Evolutionary conservation across 768 basidiomycete genomes (phyloP).

Genomic region (Coprinopsis cinerea): DNA sequence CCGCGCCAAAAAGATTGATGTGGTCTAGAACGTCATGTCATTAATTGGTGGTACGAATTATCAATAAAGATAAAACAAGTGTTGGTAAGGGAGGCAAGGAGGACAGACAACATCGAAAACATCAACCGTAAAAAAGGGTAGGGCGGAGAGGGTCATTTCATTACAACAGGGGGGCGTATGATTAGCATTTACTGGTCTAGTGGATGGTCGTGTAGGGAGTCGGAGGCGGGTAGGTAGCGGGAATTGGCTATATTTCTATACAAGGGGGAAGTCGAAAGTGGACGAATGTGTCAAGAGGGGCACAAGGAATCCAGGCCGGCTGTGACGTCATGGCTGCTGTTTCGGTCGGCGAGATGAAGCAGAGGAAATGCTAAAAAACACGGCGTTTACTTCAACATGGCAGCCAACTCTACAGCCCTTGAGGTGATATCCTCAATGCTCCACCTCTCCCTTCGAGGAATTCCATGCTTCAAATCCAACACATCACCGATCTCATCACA

Average conservation of each 20-base stretch:
- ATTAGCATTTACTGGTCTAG: neutral
- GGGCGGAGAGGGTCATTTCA: neutral
- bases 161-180: neutral
- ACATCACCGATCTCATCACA: conserved; percentile 90
- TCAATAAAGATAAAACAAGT: too few relatives aligned
- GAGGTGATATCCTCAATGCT: conserved; percentile 64
- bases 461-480: conserved; percentile 83
- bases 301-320: too few relatives aligned
- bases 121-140: neutral
- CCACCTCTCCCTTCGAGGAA: conserved; percentile 59
- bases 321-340: too few relatives aligned
- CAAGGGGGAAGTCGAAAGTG: too few relatives aligned
- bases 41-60: too few relatives aligned
- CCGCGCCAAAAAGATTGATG: too few relatives aligned
- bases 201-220: neutral
- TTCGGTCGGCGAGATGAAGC: too few relatives aligned
- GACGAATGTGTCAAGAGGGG: too few relatives aligned
- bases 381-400: conserved; percentile 21
- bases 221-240: too few relatives aligned
- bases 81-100: too few relatives aligned
- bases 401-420: conserved; percentile 71
- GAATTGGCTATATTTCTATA: too few relatives aligned
- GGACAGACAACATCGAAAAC: neutral
- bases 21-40: too few relatives aligned
- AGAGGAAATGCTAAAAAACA: neutral